Percentiles rank a stretch among this genome's conserved stretches.
Evolutionary conservation across 495 filamentous ascomycete genomes (phyloP).

Genomic region (Xylaria intraflava): DNA sequence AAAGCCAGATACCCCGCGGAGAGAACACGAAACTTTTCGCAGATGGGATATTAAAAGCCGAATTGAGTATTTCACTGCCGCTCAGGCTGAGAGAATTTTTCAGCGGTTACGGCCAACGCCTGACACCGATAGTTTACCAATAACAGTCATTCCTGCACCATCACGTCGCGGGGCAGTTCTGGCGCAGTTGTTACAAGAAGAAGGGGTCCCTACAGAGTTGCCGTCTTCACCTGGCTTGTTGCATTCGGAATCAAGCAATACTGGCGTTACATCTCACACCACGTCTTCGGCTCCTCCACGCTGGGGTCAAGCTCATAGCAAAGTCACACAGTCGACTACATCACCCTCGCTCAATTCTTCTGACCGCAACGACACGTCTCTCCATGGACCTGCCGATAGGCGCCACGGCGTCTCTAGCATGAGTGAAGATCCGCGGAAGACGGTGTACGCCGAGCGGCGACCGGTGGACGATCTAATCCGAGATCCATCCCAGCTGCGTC

Average conservation of each 20-base stretch:
- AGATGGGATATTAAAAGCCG: constrained; percentile 40
- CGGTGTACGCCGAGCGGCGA: constrained; percentile 13
- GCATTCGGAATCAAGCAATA: not conserved
- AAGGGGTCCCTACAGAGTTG: constrained; percentile 15
- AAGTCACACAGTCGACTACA: constrained; percentile 7
- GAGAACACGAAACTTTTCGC: constrained; percentile 22
- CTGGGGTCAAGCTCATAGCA: constrained; percentile 7
- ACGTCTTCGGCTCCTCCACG: constrained; percentile 1
- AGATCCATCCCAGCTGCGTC: constrained; percentile 2
- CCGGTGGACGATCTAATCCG: constrained; percentile 19
- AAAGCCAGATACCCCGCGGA: constrained; percentile 11
- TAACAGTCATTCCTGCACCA: constrained; percentile 45
- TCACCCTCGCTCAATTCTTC: constrained; percentile 1
- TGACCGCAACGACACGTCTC: constrained; percentile 12
- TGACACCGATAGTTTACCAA: constrained; percentile 42
- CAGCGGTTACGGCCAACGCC: constrained; percentile 40
- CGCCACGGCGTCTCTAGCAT: constrained; percentile 8
- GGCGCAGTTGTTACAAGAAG: constrained; percentile 38
- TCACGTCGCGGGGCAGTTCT: constrained; percentile 40
- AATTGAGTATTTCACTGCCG: constrained; percentile 42
- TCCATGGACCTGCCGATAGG: constrained; percentile 5
- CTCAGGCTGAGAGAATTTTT: constrained; percentile 40
- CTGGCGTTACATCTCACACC: not conserved
- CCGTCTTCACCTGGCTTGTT: not conserved
- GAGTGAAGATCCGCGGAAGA: constrained; percentile 15